Conservation (phyloP, 371 early-diverging fungal genomes). For the Mucor indicus region DNA sequence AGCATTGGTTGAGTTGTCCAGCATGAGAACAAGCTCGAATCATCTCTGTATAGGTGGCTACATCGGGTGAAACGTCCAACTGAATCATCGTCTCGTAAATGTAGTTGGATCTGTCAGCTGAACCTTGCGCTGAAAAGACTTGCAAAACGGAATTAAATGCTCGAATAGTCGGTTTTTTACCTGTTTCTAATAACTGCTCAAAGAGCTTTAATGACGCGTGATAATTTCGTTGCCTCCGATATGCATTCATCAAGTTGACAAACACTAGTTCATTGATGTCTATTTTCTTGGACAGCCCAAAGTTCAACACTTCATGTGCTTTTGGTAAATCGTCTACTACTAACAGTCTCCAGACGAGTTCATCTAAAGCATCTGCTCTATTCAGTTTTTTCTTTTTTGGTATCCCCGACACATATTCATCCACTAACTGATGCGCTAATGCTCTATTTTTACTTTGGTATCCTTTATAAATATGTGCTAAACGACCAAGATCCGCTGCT, state of each 20-base stretch:
- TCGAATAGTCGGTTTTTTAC: slow-evolving; percentile 28
- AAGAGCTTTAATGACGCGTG: slow-evolving; percentile 35
- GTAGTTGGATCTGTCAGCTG: slow-evolving; percentile 25
- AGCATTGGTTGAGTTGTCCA: slow-evolving; percentile 16
- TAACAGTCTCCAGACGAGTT: slow-evolving; percentile 24
- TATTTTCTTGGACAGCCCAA: slow-evolving; percentile 1
- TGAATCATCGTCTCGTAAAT: slow-evolving; percentile 39
- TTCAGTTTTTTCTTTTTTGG: slow-evolving; percentile 10
- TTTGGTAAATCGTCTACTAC: slow-evolving; percentile 9
- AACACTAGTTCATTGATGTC: slow-evolving; percentile 22
- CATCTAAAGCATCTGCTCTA: slow-evolving; percentile 25
- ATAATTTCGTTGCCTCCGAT: slow-evolving; percentile 16
- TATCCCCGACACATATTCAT: slow-evolving; percentile 16
- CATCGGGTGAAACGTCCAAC: slow-evolving; percentile 39
- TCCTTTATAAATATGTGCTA: slow-evolving; percentile 24
- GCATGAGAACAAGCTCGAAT: slow-evolving; percentile 36
- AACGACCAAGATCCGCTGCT: slow-evolving; percentile 20
- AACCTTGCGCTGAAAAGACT: slow-evolving; percentile 40
- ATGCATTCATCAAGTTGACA: slow-evolving; percentile 30
- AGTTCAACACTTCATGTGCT: slow-evolving; percentile 16
- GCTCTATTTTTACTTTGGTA: slow-evolving; percentile 5
- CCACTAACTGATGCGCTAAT: slow-evolving; percentile 12
- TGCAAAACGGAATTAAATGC: slow-evolving; percentile 49
- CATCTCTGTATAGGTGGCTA: slow-evolving; percentile 45
- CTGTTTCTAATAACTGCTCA: slow-evolving; percentile 34